Percentiles rank a stretch among this genome's conserved stretches.
Conservation (phyloP, 768 basidiomycete species). For the Suillus spraguei region DNA sequence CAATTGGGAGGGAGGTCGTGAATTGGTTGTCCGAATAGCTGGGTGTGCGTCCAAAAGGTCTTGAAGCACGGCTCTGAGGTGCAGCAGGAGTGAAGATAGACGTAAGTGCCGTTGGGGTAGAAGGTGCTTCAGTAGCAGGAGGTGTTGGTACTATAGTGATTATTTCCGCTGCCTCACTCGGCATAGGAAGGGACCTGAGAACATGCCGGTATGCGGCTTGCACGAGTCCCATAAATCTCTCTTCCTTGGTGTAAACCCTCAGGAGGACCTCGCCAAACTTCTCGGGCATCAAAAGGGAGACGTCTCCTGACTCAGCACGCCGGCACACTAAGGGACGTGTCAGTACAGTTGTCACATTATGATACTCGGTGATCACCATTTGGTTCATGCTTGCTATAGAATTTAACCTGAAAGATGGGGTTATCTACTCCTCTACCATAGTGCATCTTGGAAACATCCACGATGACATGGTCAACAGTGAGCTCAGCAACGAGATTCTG, state of each 20-base stretch:
- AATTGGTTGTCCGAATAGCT: constrained; percentile 45
- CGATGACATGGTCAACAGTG: constrained; percentile 55
- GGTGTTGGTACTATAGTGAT: constrained; percentile 29
- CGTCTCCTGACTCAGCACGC: constrained; percentile 53
- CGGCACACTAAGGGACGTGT: constrained; percentile 38
- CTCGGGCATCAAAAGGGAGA: constrained; percentile 65
- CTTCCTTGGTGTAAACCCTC: constrained; percentile 71
- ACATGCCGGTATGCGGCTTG: constrained; percentile 67
- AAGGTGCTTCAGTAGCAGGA: constrained; percentile 39
- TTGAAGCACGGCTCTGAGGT: constrained; percentile 7
- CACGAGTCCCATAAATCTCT: constrained; percentile 55
- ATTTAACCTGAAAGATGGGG: constrained; percentile 69
- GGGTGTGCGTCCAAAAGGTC: constrained; percentile 30
- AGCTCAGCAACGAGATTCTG: constrained; percentile 39
- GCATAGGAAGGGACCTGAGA: constrained; percentile 24
- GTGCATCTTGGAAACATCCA: constrained; percentile 68
- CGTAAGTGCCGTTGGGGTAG: constrained; percentile 34
- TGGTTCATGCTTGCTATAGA: constrained; percentile 69
- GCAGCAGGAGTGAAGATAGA: constrained; percentile 21
- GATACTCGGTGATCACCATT: constrained; percentile 44
- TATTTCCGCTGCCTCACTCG: constrained; percentile 9
- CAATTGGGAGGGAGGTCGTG: constrained; percentile 46
- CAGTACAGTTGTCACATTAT: background rate
- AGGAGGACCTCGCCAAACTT: constrained; percentile 72
- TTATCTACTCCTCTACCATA: constrained; percentile 75